These are phyloP conservation scores for Trichoderma koningiopsis DNA, from an alignment of 2,329 filamentous ascomycete species.

Conservation along the genomic window DNA sequence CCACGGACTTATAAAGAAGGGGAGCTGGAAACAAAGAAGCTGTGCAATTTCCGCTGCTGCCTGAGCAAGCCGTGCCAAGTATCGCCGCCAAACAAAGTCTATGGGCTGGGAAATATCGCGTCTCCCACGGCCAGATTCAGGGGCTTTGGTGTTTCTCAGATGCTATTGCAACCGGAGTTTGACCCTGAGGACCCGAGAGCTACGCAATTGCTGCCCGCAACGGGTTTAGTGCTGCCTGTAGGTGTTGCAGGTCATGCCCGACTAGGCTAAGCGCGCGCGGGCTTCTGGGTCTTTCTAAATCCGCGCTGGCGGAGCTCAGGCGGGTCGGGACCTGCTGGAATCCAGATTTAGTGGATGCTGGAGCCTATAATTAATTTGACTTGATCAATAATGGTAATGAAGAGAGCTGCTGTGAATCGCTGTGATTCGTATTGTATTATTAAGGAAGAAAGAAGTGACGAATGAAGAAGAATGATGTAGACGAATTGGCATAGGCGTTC, in stretches of 20 bases:
- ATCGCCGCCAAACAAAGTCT: background rate
- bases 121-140: slow-evolving; percentile 9
- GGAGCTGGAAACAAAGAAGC: background rate
- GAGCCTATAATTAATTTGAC: background rate
- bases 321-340: background rate
- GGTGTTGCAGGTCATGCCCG: background rate
- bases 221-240: background rate
- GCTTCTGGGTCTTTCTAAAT: background rate
- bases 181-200: slow-evolving; percentile 4
- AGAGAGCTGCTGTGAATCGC: background rate
- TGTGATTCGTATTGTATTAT: background rate
- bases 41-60: background rate
- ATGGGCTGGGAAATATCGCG: slow-evolving; percentile 1
- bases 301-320: background rate
- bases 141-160: slow-evolving; percentile 13
- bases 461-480: background rate
- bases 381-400: background rate
- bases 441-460: background rate
- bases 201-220: slow-evolving; percentile 5
- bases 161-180: slow-evolving; percentile 21
- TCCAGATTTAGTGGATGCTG: background rate
- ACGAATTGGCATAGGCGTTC: background rate
- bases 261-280: background rate
- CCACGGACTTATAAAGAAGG: background rate
- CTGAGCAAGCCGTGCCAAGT: background rate